Percentiles rank a stretch among this genome's conserved stretches.
Evolutionary conservation across 2,329 filamentous ascomycete species (phyloP).

Genomic region (Dothidotthia symphoricarpi): DNA sequence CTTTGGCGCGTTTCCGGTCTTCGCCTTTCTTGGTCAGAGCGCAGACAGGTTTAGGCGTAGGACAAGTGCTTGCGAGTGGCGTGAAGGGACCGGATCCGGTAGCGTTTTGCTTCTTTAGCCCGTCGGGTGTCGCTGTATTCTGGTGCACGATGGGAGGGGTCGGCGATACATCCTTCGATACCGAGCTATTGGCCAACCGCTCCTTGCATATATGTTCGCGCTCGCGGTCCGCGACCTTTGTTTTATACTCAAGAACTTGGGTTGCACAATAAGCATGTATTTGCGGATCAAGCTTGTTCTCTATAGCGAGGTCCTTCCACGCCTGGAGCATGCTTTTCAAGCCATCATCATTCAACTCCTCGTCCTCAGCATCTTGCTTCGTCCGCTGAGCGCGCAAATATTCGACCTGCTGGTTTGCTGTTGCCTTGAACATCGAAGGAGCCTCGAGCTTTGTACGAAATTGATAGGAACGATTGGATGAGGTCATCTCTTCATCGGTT

Average conservation of each 20-base stretch:
- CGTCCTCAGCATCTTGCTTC: conserved; percentile 13
- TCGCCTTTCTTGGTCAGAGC: not conserved
- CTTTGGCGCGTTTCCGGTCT: conserved; percentile 3
- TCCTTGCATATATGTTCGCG: conserved; percentile 8
- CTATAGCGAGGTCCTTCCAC: conserved; percentile 15
- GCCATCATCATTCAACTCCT: conserved; percentile 3
- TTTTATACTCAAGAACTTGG: conserved; percentile 16
- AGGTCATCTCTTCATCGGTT: conserved; percentile 1
- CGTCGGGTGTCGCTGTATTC: not conserved
- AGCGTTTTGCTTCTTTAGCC: not conserved
- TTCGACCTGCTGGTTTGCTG: conserved; percentile 10
- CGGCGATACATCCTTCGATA: conserved; percentile 1
- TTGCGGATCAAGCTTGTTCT: conserved; percentile 7
- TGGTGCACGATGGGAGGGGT: not conserved
- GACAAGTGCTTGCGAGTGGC: not conserved
- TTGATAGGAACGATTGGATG: conserved; percentile 5
- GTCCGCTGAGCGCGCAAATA: conserved; percentile 9
- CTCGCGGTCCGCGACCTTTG: conserved; percentile 12
- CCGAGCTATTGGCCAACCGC: conserved; percentile 12
- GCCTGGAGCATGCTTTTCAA: conserved; percentile 11
- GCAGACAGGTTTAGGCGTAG: not conserved
- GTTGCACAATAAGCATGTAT: conserved; percentile 13
- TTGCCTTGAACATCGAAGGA: conserved; percentile 4
- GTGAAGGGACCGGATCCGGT: too few relatives aligned
- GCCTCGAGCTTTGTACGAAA: not conserved